Percentiles rank a stretch among this genome's conserved stretches.
phyloP scores from a whole-genome alignment of 768 basidiomycete species.

The Rhodotorula toruloides region DNA sequence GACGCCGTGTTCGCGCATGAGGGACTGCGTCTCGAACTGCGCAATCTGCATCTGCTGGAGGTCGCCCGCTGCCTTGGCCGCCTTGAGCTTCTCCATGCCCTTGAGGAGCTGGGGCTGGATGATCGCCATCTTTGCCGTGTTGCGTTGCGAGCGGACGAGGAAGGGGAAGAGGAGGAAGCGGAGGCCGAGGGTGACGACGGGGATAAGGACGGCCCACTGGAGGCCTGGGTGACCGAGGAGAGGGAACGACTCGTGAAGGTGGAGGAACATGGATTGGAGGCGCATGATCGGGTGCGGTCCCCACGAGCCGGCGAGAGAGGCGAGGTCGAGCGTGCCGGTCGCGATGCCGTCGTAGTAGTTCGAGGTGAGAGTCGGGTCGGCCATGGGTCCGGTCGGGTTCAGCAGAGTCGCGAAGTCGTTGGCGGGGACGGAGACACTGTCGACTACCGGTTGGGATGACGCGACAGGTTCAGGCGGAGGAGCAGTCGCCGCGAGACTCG shows the following conservation, averaged over 20 bases:
- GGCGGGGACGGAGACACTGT: neutral
- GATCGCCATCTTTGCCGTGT: conserved; percentile 59
- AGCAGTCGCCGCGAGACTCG: no score
- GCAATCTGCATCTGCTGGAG: conserved; percentile 50
- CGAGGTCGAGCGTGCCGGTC: conserved; percentile 35
- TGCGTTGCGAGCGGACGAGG: conserved; percentile 56
- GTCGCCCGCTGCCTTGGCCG: conserved; percentile 49
- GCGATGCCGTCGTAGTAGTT: conserved; percentile 29
- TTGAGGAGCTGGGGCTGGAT: conserved; percentile 59
- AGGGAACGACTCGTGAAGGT: conserved; percentile 38
- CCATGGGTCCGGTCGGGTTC: neutral
- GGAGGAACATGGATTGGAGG: conserved; percentile 37
- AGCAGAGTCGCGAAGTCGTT: neutral
- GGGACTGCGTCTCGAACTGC: conserved; percentile 52
- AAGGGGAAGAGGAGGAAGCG: conserved; percentile 61
- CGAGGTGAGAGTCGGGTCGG: neutral
- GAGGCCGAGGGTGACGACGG: conserved; percentile 60
- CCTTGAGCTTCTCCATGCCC: conserved; percentile 55
- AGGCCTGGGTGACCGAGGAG: conserved; percentile 52
- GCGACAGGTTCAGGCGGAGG: no score
- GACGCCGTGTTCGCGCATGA: conserved; percentile 65
- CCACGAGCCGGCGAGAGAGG: conserved; percentile 33
- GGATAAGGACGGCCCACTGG: conserved; percentile 80
- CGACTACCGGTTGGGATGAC: neutral
- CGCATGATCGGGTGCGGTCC: conserved; percentile 39